Conservation (phyloP, 2,329 filamentous ascomycete species). For the Endothia cerciana region DNA sequence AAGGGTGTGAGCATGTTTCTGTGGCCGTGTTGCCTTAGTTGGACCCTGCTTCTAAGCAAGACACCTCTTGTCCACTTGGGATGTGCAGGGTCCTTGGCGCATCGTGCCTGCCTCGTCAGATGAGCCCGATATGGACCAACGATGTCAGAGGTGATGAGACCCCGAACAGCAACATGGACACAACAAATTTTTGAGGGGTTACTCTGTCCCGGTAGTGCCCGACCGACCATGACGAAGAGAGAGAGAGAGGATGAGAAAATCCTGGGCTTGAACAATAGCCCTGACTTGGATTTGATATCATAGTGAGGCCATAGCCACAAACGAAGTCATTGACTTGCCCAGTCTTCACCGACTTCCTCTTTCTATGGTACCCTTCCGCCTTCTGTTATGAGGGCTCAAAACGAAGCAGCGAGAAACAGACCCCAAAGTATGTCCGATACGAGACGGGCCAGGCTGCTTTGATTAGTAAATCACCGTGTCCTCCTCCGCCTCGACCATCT, state of each 20-base stretch:
- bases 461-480: conserved; percentile 87
- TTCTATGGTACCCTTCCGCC: not conserved
- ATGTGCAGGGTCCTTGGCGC: not conserved
- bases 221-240: not conserved
- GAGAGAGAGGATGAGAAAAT: not conserved
- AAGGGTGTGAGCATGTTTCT: conserved; percentile 1
- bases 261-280: not conserved
- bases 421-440: not conserved
- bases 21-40: not conserved
- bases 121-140: not conserved
- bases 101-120: not conserved
- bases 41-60: not conserved
- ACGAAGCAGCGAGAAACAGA: conserved; percentile 17
- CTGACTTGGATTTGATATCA: conserved; percentile 7
- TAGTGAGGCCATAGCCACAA: not conserved
- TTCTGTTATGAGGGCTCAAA: no score
- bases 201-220: not conserved
- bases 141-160: not conserved
- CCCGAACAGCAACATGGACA: not conserved
- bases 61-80: not conserved
- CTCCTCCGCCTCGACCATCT: conserved; percentile 83
- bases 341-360: not conserved
- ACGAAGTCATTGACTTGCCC: not conserved
- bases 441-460: not conserved
- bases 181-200: not conserved